phyloP scores from a whole-genome alignment of 1,139 yeast species.

The Yamadazyma oceani region DNA sequence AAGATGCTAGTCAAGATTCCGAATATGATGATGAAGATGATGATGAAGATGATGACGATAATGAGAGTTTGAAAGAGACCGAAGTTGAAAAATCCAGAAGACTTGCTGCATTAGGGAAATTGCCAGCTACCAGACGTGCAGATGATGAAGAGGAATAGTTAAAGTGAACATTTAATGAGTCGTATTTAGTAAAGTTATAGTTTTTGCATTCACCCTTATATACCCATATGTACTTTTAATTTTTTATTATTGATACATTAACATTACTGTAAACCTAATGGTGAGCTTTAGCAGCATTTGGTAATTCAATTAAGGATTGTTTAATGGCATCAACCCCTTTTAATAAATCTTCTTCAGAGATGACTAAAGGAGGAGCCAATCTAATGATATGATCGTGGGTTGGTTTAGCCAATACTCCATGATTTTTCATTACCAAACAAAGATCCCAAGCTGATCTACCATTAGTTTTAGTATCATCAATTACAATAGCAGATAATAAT shows the following conservation, averaged over 20 bases:
- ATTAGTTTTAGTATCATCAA: conserved; percentile 78
- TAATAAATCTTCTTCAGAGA: conserved; percentile 79
- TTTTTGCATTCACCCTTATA: background rate
- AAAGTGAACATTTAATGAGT: no score
- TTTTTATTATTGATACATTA: no score
- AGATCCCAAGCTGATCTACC: conserved; percentile 97
- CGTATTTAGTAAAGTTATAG: no score
- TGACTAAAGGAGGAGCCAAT: conserved; percentile 93
- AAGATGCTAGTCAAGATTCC: conserved; percentile 24
- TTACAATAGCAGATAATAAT: conserved; percentile 84
- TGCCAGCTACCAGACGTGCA: conserved; percentile 42
- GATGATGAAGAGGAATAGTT: conserved; percentile 56
- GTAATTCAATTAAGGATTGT: conserved; percentile 58
- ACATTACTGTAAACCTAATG: no score
- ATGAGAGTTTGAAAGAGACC: conserved; percentile 44
- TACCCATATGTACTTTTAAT: background rate
- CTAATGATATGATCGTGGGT: conserved; percentile 95
- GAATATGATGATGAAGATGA: conserved; percentile 24
- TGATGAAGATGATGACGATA: conserved; percentile 11
- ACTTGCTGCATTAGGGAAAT: conserved; percentile 73
- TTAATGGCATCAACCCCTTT: conserved; percentile 78
- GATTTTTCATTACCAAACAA: conserved; percentile 83
- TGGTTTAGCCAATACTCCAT: conserved; percentile 93
- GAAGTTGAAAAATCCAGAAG: conserved; percentile 74
- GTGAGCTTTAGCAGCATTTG: conserved; percentile 47